Base-by-base conservation (phyloP, 1,139 yeast genomes). In the Yamadazyma dendronema region DNA sequence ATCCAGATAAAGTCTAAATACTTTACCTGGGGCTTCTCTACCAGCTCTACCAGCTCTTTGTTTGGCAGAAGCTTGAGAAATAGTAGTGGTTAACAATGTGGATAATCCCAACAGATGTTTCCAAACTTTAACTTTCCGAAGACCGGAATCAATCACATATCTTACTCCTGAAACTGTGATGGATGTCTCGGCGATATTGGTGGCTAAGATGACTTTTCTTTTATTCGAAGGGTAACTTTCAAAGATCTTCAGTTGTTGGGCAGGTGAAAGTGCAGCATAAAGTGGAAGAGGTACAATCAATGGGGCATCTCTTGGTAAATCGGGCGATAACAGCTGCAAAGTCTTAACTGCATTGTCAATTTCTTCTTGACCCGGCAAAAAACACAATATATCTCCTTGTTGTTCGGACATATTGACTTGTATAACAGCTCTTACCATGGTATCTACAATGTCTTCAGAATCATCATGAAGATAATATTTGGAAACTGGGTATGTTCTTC, bases 31-130 rank as follows among this genome's bases (percentile, higher is more conserved):
- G 30, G 85, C 79, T 65, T 92, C 97, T 78, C 99, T 87, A 48
- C 99, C 99, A 19, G 98, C 98, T 73, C 99, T 86, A 59, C 99
- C 99, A 40, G 94, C 83, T 62, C 99, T 74, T 65, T 92, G 99
- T 31, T 84, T 78, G 0, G 98, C 98, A 29, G 96, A 85, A 0
- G 97, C 95, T 54, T 86, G 89, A 0, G 97, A 89, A 14, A 94
- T 83, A 1, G 98, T 92, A 0, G 94, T 88, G 0, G 97, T 89
- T 35, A 90, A 67, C 54, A 92, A 74, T 0, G 97, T 86, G 10
- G 96, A 94, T 31, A 92, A 72, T 0, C 97, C 97, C 30, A 90
- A 65, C 50, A 84, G 89, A 52, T 92, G 96, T 51, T 92, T 79
- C 96, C 97, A 92, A 1, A 90, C 94, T 49, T 92, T 86, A 13